Percentiles rank a stretch among this genome's conserved stretches.
Evolutionary conservation across 2,329 filamentous ascomycete genomes (phyloP).

Genomic region (Tolypocladium cylindrosporum): DNA sequence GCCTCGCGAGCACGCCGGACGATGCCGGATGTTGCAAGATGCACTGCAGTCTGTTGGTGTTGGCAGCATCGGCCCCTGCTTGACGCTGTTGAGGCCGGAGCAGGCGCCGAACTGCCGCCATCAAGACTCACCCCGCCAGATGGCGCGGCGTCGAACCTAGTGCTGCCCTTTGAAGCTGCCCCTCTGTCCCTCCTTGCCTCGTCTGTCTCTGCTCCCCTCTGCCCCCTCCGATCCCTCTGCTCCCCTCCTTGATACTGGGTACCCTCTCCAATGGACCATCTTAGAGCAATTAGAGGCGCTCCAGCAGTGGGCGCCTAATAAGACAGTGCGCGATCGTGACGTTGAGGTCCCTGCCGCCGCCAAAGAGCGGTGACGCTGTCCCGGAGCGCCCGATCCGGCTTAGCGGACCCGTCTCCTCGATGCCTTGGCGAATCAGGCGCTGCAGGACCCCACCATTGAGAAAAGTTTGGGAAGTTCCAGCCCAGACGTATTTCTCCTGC

Average conservation of each 20-base stretch:
- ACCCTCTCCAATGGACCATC: neutral
- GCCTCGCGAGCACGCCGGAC: too few relatives aligned
- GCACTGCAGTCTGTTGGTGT: neutral
- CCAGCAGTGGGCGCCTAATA: neutral
- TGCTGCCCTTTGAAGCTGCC: neutral
- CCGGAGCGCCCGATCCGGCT: neutral
- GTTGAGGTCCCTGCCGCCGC: neutral
- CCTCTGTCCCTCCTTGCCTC: too few relatives aligned
- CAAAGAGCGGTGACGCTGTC: constrained; percentile 6
- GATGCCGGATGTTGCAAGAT: neutral
- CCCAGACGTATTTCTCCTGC: constrained; percentile 6
- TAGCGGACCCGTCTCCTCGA: constrained; percentile 3
- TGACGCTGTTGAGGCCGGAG: too few relatives aligned
- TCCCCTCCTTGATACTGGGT: too few relatives aligned
- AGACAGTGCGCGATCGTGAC: neutral
- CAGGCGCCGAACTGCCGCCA: neutral
- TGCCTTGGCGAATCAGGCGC: constrained; percentile 9
- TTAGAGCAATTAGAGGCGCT: neutral
- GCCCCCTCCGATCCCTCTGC: too few relatives aligned
- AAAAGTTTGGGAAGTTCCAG: constrained; percentile 9
- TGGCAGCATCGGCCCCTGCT: too few relatives aligned
- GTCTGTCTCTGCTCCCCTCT: too few relatives aligned
- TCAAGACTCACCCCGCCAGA: neutral
- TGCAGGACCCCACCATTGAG: constrained; percentile 10
- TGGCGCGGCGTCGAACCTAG: neutral